Conservation (phyloP, 345 rosid species). For the Heritiera fomes region DNA sequence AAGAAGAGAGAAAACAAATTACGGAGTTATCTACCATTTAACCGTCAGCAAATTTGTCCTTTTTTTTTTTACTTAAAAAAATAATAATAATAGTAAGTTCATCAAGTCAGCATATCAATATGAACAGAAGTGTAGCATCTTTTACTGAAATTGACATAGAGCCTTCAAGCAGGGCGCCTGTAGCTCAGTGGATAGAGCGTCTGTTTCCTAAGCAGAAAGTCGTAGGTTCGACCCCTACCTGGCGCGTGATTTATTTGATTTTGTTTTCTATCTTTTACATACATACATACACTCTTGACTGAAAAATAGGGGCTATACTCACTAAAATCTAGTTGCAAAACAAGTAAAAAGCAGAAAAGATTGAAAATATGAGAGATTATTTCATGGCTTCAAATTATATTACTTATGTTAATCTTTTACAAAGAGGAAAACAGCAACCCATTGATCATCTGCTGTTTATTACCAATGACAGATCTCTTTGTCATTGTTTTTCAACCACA, state of each 20-base stretch:
- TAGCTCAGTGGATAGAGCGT: conserved; percentile 99
- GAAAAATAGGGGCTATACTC: not conserved
- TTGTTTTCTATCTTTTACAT: not conserved
- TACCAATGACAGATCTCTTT: not conserved
- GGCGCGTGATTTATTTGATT: conserved; percentile 45
- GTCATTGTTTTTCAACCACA: not conserved
- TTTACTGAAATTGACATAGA: no score
- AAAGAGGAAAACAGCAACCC: not conserved
- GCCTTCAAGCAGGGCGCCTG: conserved; percentile 46
- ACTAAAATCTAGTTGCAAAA: no score
- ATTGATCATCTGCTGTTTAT: conserved; percentile 6
- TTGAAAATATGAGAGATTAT: no score
- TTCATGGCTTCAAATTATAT: no score
- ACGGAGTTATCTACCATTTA: not conserved
- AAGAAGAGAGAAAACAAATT: not conserved
- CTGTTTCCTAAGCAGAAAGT: conserved; percentile 99
- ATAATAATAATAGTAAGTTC: not conserved
- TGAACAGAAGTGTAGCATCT: not conserved
- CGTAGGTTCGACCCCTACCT: conserved; percentile 96
- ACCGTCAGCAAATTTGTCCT: not conserved
- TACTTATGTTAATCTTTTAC: not conserved
- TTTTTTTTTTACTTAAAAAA: not conserved
- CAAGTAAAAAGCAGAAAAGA: not conserved
- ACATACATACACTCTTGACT: not conserved
- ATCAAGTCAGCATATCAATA: not conserved